Conservation (phyloP, 768 basidiomycete species). For the Mycena filopes region DNA sequence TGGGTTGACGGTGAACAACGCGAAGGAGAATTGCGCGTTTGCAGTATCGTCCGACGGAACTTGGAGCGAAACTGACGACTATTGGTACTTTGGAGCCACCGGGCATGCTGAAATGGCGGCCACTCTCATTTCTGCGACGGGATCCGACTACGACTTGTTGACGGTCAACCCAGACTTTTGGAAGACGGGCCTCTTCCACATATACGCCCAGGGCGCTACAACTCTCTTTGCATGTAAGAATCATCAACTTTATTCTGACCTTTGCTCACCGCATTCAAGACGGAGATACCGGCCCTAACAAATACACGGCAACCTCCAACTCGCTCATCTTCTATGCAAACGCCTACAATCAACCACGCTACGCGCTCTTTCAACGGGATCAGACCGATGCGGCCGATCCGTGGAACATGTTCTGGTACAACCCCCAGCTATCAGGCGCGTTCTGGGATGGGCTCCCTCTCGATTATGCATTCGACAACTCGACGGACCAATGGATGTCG, state of each 20-base stretch:
- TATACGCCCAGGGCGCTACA: constrained; percentile 87
- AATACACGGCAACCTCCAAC: constrained; percentile 94
- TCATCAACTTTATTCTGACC: no score
- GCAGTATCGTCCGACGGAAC: constrained; percentile 79
- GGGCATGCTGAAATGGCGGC: constrained; percentile 91
- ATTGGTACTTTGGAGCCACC: constrained; percentile 93
- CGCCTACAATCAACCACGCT: constrained; percentile 76
- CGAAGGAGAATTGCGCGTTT: constrained; percentile 77
- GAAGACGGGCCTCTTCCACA: constrained; percentile 87
- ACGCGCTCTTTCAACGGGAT: constrained; percentile 92
- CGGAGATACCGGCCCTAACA: constrained; percentile 65
- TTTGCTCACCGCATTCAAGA: no score
- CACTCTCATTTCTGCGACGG: constrained; percentile 85
- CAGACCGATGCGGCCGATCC: constrained; percentile 84
- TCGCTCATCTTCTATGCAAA: constrained; percentile 81
- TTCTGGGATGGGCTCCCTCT: constrained; percentile 91
- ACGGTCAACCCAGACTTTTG: constrained; percentile 75
- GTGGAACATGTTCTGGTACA: constrained; percentile 93
- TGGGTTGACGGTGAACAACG: constrained; percentile 75
- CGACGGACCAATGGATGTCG: constrained; percentile 84
- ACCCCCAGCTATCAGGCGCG: constrained; percentile 66
- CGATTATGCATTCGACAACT: constrained; percentile 83
- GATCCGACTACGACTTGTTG: constrained; percentile 81
- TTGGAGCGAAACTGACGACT: constrained; percentile 92
- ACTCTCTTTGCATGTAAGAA: constrained; percentile 73